These are phyloP conservation scores for Thoreauomyces humboldtii DNA, from an alignment of 192 early-diverging fungal genomes.

Conservation along the genomic window DNA sequence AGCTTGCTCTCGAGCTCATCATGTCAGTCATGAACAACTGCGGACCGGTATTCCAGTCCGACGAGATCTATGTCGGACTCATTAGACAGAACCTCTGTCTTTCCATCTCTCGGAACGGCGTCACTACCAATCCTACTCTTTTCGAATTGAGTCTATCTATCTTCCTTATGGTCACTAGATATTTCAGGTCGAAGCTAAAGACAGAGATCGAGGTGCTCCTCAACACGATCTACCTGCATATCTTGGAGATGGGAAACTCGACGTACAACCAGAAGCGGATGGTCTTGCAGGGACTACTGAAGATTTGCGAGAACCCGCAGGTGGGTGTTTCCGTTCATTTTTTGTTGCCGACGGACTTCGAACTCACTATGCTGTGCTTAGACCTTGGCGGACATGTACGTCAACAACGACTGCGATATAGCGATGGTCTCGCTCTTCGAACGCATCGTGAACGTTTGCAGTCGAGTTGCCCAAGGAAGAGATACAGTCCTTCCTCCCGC, in stretches of 20 bases:
- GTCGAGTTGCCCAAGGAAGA: conserved; percentile 43
- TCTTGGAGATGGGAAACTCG: conserved; percentile 61
- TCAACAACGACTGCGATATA: conserved; percentile 66
- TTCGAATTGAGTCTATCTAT: conserved; percentile 59
- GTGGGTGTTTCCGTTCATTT: background rate
- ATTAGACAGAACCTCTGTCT: conserved; percentile 44
- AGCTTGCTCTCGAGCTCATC: conserved; percentile 56
- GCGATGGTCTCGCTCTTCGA: conserved; percentile 49
- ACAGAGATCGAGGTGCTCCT: conserved; percentile 62
- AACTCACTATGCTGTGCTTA: conserved; percentile 10
- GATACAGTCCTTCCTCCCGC: conserved; percentile 4
- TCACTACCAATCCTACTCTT: conserved; percentile 53
- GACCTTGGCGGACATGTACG: conserved; percentile 55
- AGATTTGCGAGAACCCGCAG: conserved; percentile 54
- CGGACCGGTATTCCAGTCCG: conserved; percentile 46
- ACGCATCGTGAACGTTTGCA: conserved; percentile 47
- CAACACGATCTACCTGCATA: conserved; percentile 55
- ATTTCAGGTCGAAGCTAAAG: conserved; percentile 49
- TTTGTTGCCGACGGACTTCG: background rate
- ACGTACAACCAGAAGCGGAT: conserved; percentile 55
- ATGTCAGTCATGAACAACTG: conserved; percentile 53
- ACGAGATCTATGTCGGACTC: conserved; percentile 42
- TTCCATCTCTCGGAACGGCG: conserved; percentile 52
- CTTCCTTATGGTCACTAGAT: conserved; percentile 53
- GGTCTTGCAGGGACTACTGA: conserved; percentile 53